Evolutionary conservation across 179 eudicot species (phyloP).

Genomic region (Silene coronaria): DNA sequence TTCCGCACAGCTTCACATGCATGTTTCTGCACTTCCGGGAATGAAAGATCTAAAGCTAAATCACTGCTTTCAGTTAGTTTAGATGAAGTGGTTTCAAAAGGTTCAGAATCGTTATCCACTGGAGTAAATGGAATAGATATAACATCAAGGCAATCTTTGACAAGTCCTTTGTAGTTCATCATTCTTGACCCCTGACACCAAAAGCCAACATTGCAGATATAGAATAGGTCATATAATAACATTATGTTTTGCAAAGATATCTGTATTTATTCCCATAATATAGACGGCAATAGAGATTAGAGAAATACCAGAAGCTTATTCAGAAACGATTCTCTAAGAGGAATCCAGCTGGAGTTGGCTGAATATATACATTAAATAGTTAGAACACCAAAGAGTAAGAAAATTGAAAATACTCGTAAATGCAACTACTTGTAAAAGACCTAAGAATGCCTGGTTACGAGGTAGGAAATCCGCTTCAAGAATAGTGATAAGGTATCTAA

Average conservation of each 20-base stretch:
- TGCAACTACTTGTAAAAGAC: slow-evolving; percentile 27
- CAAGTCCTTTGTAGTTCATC: slow-evolving; percentile 61
- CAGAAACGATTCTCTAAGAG: slow-evolving; percentile 61
- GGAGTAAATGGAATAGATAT: slow-evolving; percentile 35
- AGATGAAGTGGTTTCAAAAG: slow-evolving; percentile 20
- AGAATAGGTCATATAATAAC: neutral
- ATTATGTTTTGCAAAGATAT: neutral
- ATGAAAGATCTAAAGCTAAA: slow-evolving; percentile 45
- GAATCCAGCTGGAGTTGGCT: slow-evolving; percentile 63
- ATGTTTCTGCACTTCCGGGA: slow-evolving; percentile 53
- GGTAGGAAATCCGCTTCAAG: slow-evolving; percentile 76
- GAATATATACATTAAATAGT: slow-evolving; percentile 29
- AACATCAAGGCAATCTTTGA: slow-evolving; percentile 48
- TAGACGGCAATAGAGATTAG: neutral
- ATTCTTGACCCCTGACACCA: slow-evolving; percentile 70
- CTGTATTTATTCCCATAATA: neutral
- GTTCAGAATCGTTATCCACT: slow-evolving; percentile 25
- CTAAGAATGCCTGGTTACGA: slow-evolving; percentile 48
- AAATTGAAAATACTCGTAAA: neutral
- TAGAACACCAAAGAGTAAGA: slow-evolving; percentile 12
- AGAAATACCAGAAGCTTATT: slow-evolving; percentile 72
- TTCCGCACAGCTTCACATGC: slow-evolving; percentile 46
- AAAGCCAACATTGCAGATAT: slow-evolving; percentile 3
- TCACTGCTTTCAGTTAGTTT: slow-evolving; percentile 22
- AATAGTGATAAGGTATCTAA: slow-evolving; percentile 62